These are phyloP conservation scores for Limnanthes douglasii DNA, from an alignment of 345 rosid species.

Conservation along the genomic window DNA sequence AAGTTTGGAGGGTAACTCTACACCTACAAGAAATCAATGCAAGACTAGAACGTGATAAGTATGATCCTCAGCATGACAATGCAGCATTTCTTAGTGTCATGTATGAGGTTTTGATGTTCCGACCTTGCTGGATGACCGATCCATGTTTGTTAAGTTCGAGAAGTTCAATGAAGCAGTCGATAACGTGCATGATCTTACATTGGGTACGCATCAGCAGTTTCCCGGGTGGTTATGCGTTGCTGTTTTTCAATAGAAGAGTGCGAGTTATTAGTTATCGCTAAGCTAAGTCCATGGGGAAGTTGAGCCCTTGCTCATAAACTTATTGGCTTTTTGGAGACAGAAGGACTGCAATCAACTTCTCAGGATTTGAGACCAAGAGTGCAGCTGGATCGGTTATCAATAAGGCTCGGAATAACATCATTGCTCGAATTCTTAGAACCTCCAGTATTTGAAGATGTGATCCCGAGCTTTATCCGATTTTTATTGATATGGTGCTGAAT, in stretches of 20 bases:
- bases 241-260: slow-evolving; percentile 60
- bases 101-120: slow-evolving; percentile 89
- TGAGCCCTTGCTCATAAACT: slow-evolving; percentile 53
- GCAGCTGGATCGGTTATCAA: slow-evolving; percentile 32
- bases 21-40: slow-evolving; percentile 35
- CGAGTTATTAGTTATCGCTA: slow-evolving; percentile 48
- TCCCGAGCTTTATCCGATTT: slow-evolving; percentile 61
- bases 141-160: slow-evolving; percentile 42
- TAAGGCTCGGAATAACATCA: slow-evolving; percentile 68
- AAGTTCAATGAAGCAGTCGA: slow-evolving; percentile 55
- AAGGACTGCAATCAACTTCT: slow-evolving; percentile 23
- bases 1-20: slow-evolving; percentile 33
- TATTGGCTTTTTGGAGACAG: slow-evolving; percentile 46
- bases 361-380: slow-evolving; percentile 39
- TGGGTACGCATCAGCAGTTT: slow-evolving; percentile 55
- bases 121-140: slow-evolving; percentile 37
- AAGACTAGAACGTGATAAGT: slow-evolving; percentile 22
- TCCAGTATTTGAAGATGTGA: slow-evolving; percentile 67
- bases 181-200: slow-evolving; percentile 54
- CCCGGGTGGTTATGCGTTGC: slow-evolving; percentile 67
- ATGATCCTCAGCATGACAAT: slow-evolving; percentile 39
- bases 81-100: slow-evolving; percentile 41
- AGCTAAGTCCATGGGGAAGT: slow-evolving; percentile 55
- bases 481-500: slow-evolving; percentile 63
- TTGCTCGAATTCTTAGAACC: slow-evolving; percentile 68